Conservation (phyloP, 1,284 basidiomycete genomes). For the Apiotrichum sp. region DNA sequence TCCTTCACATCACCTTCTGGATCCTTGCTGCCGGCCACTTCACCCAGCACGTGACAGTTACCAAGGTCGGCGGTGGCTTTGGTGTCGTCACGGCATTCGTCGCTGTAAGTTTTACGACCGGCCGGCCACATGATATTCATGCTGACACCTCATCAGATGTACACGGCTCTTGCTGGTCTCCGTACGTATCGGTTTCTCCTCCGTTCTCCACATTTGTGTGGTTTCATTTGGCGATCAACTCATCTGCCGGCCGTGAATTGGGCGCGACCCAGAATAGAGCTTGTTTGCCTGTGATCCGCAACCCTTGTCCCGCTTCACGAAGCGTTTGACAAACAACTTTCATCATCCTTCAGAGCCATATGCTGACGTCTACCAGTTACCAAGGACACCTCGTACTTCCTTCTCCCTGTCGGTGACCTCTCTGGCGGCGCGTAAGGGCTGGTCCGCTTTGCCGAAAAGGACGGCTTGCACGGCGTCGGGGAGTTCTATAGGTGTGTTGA, state of each 20-base stretch:
- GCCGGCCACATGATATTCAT: neutral
- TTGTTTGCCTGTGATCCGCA: too few relatives aligned
- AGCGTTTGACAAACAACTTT: too few relatives aligned
- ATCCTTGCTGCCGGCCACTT: slow-evolving; percentile 45
- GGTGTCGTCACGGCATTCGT: slow-evolving; percentile 49
- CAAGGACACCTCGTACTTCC: slow-evolving; percentile 49
- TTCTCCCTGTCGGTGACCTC: slow-evolving; percentile 49
- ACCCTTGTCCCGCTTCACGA: too few relatives aligned
- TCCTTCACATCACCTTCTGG: slow-evolving; percentile 57
- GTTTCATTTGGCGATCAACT: too few relatives aligned
- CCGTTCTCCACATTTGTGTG: too few relatives aligned
- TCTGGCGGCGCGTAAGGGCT: neutral
- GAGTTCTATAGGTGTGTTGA: too few relatives aligned
- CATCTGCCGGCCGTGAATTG: too few relatives aligned
- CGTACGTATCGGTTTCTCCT: slow-evolving; percentile 5
- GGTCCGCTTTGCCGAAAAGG: too few relatives aligned
- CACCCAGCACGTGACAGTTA: slow-evolving; percentile 24
- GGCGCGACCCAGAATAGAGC: too few relatives aligned
- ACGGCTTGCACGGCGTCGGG: too few relatives aligned
- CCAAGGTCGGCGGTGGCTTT: slow-evolving; percentile 66
- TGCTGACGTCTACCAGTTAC: slow-evolving; percentile 17
- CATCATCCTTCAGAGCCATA: too few relatives aligned
- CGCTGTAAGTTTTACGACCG: too few relatives aligned
- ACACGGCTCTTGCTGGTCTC: slow-evolving; percentile 52
- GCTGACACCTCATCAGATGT: slow-evolving; percentile 22